Evolutionary conservation across 169 alveolate genomes (phyloP).

Genomic region (Cryptosporidium bovis): DNA sequence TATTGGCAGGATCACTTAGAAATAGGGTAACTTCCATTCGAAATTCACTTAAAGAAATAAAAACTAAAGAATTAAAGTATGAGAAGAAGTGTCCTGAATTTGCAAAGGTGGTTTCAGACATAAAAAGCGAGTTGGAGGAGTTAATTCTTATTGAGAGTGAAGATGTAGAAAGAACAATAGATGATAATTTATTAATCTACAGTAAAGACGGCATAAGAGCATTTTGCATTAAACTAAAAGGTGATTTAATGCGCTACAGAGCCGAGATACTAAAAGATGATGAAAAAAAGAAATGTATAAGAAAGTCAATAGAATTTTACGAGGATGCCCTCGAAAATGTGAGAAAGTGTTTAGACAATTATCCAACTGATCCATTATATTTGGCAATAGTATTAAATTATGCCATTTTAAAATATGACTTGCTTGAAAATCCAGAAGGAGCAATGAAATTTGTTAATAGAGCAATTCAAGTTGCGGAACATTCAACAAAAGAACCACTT

Average conservation of each 20-base stretch:
- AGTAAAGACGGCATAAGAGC: conserved; percentile 23
- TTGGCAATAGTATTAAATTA: conserved; percentile 55
- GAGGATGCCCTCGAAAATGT: conserved; percentile 50
- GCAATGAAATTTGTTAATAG: conserved; percentile 65
- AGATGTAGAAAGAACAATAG: conserved; percentile 50
- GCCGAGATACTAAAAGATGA: conserved; percentile 49
- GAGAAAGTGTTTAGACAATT: conserved; percentile 24
- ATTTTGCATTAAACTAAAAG: conserved; percentile 63
- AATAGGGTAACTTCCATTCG: conserved; percentile 64
- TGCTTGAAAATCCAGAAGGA: conserved; percentile 65
- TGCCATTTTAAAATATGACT: conserved; percentile 43
- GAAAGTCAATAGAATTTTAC: conserved; percentile 34
- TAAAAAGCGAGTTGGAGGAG: conserved; percentile 26
- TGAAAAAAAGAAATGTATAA: conserved; percentile 20
- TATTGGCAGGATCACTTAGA: conserved; percentile 67
- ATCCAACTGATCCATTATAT: conserved; percentile 64
- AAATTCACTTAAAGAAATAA: conserved; percentile 34
- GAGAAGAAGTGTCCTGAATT: conserved; percentile 2
- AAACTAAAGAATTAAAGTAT: conserved; percentile 5
- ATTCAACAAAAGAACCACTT: conserved; percentile 15
- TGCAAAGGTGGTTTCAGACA: conserved; percentile 1
- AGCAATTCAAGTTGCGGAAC: conserved; percentile 54
- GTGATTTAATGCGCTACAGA: conserved; percentile 65
- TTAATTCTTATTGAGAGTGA: conserved; percentile 55
- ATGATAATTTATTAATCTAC: conserved; percentile 60